phyloP scores from a whole-genome alignment of 495 filamentous ascomycete genomes.

The Rostrohypoxylon terebratum region DNA sequence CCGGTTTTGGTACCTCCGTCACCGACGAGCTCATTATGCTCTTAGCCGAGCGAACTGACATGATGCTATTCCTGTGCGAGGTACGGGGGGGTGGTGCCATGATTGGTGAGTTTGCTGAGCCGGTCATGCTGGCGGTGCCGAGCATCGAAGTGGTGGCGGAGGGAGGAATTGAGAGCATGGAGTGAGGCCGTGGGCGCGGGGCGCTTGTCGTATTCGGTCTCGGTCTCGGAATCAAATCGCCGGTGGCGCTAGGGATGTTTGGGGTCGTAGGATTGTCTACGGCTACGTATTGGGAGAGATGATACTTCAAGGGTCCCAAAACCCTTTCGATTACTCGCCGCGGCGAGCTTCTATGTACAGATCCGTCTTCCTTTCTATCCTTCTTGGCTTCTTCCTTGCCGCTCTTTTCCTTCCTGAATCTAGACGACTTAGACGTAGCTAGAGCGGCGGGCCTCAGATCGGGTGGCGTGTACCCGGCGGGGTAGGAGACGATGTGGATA shows the following conservation, averaged over 20 bases:
- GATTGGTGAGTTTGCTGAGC: conserved; percentile 43
- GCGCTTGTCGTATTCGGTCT: conserved; percentile 25
- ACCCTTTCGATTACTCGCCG: conserved; percentile 56
- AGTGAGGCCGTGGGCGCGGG: conserved; percentile 25
- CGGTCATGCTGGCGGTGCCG: conserved; percentile 39
- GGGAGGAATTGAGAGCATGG: conserved; percentile 46
- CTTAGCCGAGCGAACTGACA: conserved; percentile 60
- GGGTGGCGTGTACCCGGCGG: conserved; percentile 61
- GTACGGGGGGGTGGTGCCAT: conserved; percentile 38
- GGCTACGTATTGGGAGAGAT: conserved; percentile 35
- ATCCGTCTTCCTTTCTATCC: conserved; percentile 35
- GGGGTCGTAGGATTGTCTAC: conserved; percentile 24
- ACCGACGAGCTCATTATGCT: conserved; percentile 57
- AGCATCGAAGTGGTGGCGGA: conserved; percentile 43
- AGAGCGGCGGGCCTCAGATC: conserved; percentile 58
- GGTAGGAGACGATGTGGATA: conserved; percentile 67
- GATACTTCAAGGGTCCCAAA: conserved; percentile 52
- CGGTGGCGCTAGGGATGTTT: conserved; percentile 7
- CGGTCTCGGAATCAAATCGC: conserved; percentile 21
- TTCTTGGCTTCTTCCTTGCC: conserved; percentile 41
- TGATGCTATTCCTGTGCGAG: conserved; percentile 56
- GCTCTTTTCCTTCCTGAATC: conserved; percentile 48
- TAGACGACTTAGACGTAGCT: conserved; percentile 34
- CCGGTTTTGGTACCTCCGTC: conserved; percentile 70
- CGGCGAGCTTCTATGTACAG: conserved; percentile 38